A percentile compares a stretch with the other conserved stretches of the same genome.
These are phyloP conservation scores for Phytophthora foliorum DNA, from an alignment of 352 stramenopile species.

Conservation along the genomic window DNA sequence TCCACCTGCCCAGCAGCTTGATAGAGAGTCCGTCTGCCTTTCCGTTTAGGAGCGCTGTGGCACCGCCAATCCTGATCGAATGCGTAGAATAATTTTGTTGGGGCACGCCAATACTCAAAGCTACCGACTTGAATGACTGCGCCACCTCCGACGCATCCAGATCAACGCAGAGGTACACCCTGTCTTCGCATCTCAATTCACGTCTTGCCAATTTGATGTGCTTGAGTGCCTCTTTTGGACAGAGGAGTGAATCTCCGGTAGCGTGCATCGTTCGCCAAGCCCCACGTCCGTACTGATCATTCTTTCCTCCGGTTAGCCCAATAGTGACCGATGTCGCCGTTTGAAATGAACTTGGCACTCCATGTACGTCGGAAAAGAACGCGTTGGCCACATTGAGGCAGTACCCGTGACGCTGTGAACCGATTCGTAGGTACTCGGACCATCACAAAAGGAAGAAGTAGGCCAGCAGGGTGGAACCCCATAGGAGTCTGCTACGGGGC, in stretches of 20 bases:
- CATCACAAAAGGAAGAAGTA: conserved; percentile 24
- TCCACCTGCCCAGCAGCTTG: conserved; percentile 1
- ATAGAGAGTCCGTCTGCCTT: conserved; percentile 3
- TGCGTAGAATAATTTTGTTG: conserved; percentile 5
- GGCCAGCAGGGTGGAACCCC: conserved; percentile 8
- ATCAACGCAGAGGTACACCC: not conserved
- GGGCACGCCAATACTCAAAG: not conserved
- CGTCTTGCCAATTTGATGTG: conserved; percentile 3
- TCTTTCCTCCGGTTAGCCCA: conserved; percentile 5
- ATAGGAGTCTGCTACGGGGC: conserved; percentile 1
- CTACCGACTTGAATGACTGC: not conserved
- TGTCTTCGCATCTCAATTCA: not conserved
- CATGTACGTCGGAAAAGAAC: conserved; percentile 5
- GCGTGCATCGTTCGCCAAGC: conserved; percentile 18
- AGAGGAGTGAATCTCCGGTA: not conserved
- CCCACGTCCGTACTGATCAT: conserved; percentile 15
- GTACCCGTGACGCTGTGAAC: not conserved
- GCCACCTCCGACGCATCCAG: not conserved
- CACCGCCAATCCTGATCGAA: conserved; percentile 10
- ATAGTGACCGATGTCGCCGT: conserved; percentile 7
- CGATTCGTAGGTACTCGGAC: conserved; percentile 6
- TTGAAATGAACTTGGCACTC: not conserved
- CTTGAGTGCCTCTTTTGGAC: conserved; percentile 2
- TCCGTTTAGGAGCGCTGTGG: conserved; percentile 2
- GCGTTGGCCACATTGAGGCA: conserved; percentile 2